phyloP scores from a whole-genome alignment of 257 asterid species.

The Gardenia jasminoides region DNA sequence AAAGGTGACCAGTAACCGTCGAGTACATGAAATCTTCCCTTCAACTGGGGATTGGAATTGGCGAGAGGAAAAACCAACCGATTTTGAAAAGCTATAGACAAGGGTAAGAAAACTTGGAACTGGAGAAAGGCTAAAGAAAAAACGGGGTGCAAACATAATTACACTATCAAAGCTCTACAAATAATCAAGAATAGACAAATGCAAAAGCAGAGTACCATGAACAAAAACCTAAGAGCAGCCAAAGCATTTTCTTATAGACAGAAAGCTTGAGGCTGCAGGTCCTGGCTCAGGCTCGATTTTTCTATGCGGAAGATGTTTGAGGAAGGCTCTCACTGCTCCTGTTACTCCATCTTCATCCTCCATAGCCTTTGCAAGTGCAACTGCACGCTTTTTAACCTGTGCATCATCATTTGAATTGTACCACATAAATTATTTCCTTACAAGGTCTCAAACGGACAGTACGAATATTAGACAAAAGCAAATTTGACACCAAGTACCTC shows the following conservation, averaged over 20 bases:
- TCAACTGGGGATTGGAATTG: background rate
- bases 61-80: background rate
- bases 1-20: background rate
- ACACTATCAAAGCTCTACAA: constrained; percentile 9
- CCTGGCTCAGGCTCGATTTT: constrained; percentile 42
- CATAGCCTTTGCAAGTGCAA: constrained; percentile 86
- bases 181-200: constrained; percentile 4
- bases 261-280: constrained; percentile 45
- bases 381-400: constrained; percentile 89
- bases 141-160: background rate
- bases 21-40: background rate
- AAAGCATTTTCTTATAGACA: constrained; percentile 74
- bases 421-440: background rate
- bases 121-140: background rate
- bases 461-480: background rate
- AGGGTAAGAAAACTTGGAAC: background rate
- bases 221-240: constrained; percentile 63
- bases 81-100: constrained; percentile 7
- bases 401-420: constrained; percentile 20
- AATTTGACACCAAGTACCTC: constrained; percentile 43
- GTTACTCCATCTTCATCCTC: constrained; percentile 90
- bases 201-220: background rate
- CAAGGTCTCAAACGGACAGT: background rate
- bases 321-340: constrained; percentile 91
- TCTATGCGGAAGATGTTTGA: constrained; percentile 74